Evolutionary conservation across 306 rosid genomes (phyloP), one percentile per base, ranked within the genome.

Genomic region (Parietaria judaica): DNA sequence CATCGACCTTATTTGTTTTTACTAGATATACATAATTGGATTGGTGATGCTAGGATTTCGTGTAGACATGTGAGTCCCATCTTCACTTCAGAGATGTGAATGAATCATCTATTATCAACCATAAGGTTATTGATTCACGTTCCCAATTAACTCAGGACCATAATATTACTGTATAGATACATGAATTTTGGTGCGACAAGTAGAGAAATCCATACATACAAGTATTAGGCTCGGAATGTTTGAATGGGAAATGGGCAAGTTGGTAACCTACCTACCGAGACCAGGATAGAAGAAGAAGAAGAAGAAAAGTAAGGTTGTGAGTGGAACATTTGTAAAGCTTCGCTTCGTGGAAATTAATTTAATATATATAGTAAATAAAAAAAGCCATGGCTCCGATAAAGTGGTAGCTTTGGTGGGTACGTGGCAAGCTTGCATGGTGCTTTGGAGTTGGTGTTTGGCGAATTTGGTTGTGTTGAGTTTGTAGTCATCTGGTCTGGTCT

Each of bases 301-400:
- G 35, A 14, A 7, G 0, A 36, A 64, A n/a, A 11, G 23, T 8
- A 37, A 14, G 14, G 3, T 1, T 14, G 11, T 17, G 39, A 66
- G 43, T 55, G 54, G 45, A 54, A 50, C 50, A 12, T 43, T 44
- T 43, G 69, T 23, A 54, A 66, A 66, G 60, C 43, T 11, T 3
- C 31, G 31, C 31, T 23, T 23, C 31, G 31, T 23, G 31, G 31
- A 23, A 23, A 23, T 4, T 2, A 34, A 54, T 8, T 11, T 17
- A 60, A 60, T 0, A 46, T 36, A 3, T 15, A 54, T 43, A 44
- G 53, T n/a, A 52, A 43, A 57, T 17, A 14, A 11, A 54, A 65
- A 43, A 34, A 15, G 38, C 0, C 36, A 7, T n/a, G n/a, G 4
- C 15, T 39, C 34, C 17, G 47, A 11, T 10, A 14, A 7, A 15